Conservation (phyloP, 108 stramenopile species). For the Nitzschia sp. region DNA sequence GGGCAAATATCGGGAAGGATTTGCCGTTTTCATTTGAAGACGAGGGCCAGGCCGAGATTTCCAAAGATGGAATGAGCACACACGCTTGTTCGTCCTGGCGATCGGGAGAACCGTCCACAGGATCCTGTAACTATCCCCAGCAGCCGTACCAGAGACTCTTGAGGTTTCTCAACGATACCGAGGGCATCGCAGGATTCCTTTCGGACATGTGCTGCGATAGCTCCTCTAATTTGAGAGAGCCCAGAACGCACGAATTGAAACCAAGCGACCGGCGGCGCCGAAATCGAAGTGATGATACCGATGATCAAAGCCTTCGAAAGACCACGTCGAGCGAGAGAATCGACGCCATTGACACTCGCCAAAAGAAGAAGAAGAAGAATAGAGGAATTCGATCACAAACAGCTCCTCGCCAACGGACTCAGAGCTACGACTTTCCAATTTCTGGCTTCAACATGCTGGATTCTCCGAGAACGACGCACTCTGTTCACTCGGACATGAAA, state of each 20-base stretch:
- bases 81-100: slow-evolving; percentile 9
- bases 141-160: slow-evolving; percentile 3
- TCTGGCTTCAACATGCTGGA: slow-evolving; percentile 10
- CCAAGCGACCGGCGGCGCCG: not conserved
- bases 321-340: slow-evolving; percentile 14
- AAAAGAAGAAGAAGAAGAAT: slow-evolving; percentile 8
- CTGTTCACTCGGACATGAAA: not conserved
- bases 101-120: slow-evolving; percentile 1
- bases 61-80: slow-evolving; percentile 16
- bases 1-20: not conserved
- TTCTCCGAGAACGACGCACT: slow-evolving; percentile 8
- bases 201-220: slow-evolving; percentile 35
- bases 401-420: slow-evolving; percentile 30
- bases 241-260: slow-evolving; percentile 1
- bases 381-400: slow-evolving; percentile 24
- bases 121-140: not conserved
- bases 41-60: slow-evolving; percentile 29
- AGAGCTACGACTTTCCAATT: slow-evolving; percentile 4
- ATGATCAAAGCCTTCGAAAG: slow-evolving; percentile 1
- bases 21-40: slow-evolving; percentile 7
- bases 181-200: slow-evolving; percentile 14
- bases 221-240: slow-evolving; percentile 7
- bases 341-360: slow-evolving; percentile 13
- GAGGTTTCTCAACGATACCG: slow-evolving; percentile 11
- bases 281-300: not conserved